These are phyloP conservation scores for Amylocarpus encephaloides DNA, from an alignment of 2,329 filamentous ascomycete species.

Conservation along the genomic window DNA sequence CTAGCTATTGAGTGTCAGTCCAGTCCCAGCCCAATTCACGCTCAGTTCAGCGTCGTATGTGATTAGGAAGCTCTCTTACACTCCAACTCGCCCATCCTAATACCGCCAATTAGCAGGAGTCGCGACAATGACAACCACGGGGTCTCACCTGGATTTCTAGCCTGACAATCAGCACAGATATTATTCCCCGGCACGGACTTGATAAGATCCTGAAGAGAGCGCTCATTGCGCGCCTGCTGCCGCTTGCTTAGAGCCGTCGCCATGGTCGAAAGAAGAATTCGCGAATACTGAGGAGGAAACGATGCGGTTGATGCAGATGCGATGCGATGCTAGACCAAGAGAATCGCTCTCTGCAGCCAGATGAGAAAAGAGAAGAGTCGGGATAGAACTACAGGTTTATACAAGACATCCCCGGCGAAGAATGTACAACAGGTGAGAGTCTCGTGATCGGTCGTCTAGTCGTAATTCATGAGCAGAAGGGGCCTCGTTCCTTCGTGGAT, in stretches of 20 bases:
- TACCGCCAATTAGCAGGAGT: constrained; percentile 10
- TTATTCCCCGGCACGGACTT: constrained; percentile 82
- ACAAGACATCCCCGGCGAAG: constrained; percentile 15
- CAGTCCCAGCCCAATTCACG: not conserved
- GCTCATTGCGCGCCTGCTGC: constrained; percentile 96
- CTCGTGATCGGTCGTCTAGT: constrained; percentile 17
- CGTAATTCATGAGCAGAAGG: constrained; percentile 15
- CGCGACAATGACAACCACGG: not conserved
- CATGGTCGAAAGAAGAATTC: constrained; percentile 42
- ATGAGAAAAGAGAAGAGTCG: not conserved
- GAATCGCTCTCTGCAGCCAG: not conserved
- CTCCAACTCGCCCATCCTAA: constrained; percentile 34
- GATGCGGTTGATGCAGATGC: constrained; percentile 1
- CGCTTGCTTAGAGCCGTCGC: constrained; percentile 79
- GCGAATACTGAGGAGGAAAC: not conserved
- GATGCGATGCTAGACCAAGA: constrained; percentile 1
- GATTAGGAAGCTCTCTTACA: constrained; percentile 24
- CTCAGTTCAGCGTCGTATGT: not conserved
- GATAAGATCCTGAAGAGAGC: constrained; percentile 81
- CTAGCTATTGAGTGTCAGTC: constrained; percentile 55
- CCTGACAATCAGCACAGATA: constrained; percentile 85
- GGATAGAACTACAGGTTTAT: constrained; percentile 19
- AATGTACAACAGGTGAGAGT: constrained; percentile 8
- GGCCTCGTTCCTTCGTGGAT: not conserved
- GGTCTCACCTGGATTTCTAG: constrained; percentile 77